Evolutionary conservation across 1,284 basidiomycete genomes (phyloP).

Genomic region (Neolentinus lepideus): DNA sequence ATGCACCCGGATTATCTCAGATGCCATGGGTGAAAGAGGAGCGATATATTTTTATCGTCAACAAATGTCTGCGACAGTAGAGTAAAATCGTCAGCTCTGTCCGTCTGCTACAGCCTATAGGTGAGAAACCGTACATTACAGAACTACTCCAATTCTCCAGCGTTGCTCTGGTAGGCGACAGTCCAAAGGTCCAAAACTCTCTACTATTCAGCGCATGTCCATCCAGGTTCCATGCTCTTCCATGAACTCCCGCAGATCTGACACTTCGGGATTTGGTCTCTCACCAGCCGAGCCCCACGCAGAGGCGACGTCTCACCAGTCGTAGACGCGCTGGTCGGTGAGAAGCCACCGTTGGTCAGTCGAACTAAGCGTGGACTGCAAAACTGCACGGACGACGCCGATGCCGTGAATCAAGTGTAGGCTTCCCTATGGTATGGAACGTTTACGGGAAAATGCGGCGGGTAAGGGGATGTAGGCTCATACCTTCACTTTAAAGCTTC

Average conservation of each 20-base stretch:
- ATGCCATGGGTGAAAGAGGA: no score
- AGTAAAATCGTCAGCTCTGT: no score
- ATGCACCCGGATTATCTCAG: no score
- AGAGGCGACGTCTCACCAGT: slow-evolving; percentile 63
- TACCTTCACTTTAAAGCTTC: slow-evolving; percentile 45
- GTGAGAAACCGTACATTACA: no score
- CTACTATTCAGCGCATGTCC: slow-evolving; percentile 50
- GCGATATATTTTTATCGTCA: no score
- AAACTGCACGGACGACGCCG: slow-evolving; percentile 52
- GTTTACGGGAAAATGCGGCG: background rate
- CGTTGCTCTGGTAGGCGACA: no score
- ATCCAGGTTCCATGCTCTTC: slow-evolving; percentile 38
- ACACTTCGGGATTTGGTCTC: no score
- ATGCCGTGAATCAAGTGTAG: slow-evolving; percentile 53
- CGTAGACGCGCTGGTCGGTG: slow-evolving; percentile 52
- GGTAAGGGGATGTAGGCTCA: slow-evolving; percentile 5
- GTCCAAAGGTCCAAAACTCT: slow-evolving; percentile 47
- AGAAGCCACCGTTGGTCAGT: slow-evolving; percentile 48
- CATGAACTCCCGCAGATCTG: slow-evolving; percentile 43
- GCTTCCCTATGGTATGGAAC: slow-evolving; percentile 31
- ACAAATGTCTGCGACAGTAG: no score
- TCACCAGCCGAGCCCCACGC: slow-evolving; percentile 33
- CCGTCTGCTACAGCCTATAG: no score
- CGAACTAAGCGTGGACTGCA: slow-evolving; percentile 37
- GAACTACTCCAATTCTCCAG: no score